Evolutionary conservation across 148 eudicot species (phyloP).

Genomic region (Rhododendron molle): DNA sequence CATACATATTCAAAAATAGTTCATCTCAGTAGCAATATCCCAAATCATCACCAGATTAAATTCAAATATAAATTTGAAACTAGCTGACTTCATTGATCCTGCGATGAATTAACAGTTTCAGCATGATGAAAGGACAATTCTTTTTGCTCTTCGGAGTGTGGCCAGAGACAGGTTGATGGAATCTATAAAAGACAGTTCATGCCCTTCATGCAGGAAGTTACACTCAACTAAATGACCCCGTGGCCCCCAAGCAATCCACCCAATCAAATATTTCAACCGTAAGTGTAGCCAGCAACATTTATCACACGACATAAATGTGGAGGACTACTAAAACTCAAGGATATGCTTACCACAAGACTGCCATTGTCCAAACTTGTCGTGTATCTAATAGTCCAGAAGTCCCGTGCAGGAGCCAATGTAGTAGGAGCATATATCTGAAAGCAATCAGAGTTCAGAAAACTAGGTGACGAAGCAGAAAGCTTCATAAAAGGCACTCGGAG

Average conservation of each 20-base stretch:
- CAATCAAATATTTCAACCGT: background rate
- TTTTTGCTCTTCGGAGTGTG: background rate
- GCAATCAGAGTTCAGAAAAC: conserved; percentile 1
- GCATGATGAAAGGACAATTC: background rate
- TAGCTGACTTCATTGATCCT: background rate
- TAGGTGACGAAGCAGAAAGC: background rate
- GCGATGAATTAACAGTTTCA: background rate
- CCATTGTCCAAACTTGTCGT: conserved; percentile 84
- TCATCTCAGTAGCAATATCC: background rate
- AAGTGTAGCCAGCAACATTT: background rate
- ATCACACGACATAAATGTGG: background rate
- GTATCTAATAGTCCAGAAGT: conserved; percentile 93
- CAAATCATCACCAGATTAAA: background rate
- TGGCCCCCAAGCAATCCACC: conserved; percentile 1
- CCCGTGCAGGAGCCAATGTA: conserved; percentile 91
- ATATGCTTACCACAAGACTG: conserved; percentile 78
- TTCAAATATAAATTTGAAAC: background rate
- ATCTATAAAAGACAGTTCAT: background rate
- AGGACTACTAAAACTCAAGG: background rate
- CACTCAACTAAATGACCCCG: background rate
- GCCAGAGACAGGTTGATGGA: background rate
- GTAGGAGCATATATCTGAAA: conserved; percentile 89
- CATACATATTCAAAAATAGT: background rate
- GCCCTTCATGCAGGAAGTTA: background rate
- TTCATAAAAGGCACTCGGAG: background rate